phyloP scores from a whole-genome alignment of 2,329 filamentous ascomycete genomes.

The Bretziella fagacearum region DNA sequence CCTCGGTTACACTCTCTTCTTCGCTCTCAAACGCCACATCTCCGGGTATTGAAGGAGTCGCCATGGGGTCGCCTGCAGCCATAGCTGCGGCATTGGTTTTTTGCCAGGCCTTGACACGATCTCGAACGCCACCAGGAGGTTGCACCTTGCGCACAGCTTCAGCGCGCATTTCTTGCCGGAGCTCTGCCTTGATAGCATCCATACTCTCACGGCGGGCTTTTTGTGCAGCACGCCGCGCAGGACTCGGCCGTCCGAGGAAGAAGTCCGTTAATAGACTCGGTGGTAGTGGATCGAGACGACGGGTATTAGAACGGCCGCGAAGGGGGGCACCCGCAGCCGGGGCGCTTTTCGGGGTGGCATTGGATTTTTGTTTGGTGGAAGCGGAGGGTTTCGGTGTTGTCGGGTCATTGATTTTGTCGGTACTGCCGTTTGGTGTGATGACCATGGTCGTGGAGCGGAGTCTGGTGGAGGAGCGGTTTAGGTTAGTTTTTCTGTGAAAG shows the following conservation, averaged over 20 bases:
- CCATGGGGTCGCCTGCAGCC: slow-evolving; percentile 32
- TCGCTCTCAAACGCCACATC: slow-evolving; percentile 45
- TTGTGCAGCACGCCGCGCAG: slow-evolving; percentile 36
- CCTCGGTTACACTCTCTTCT: slow-evolving; percentile 43
- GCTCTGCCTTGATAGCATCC: slow-evolving; percentile 39
- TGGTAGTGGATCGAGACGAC: slow-evolving; percentile 26
- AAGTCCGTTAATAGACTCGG: slow-evolving; percentile 38
- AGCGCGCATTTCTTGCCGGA: slow-evolving; percentile 22
- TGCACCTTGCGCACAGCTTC: slow-evolving; percentile 40
- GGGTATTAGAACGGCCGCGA: slow-evolving; percentile 24
- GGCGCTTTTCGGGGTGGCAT: slow-evolving; percentile 26
- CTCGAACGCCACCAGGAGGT: slow-evolving; percentile 51
- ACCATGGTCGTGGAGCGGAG: slow-evolving; percentile 9
- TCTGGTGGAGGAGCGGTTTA: slow-evolving; percentile 4
- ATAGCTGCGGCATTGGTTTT: slow-evolving; percentile 54
- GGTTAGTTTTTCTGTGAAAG: slow-evolving; percentile 3
- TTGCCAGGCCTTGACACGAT: slow-evolving; percentile 75
- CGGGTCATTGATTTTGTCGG: slow-evolving; percentile 12
- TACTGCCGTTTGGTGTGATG: slow-evolving; percentile 9
- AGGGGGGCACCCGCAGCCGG: slow-evolving; percentile 22
- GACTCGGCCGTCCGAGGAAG: slow-evolving; percentile 37
- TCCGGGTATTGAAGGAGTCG: slow-evolving; percentile 38
- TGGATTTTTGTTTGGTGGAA: slow-evolving; percentile 3
- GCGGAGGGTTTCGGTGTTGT: slow-evolving; percentile 10
- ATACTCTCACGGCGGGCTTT: slow-evolving; percentile 38